Percentiles rank a stretch among this genome's conserved stretches.
Conservation (phyloP, 371 early-diverging fungal genomes). For the Fennellomyces sp. region DNA sequence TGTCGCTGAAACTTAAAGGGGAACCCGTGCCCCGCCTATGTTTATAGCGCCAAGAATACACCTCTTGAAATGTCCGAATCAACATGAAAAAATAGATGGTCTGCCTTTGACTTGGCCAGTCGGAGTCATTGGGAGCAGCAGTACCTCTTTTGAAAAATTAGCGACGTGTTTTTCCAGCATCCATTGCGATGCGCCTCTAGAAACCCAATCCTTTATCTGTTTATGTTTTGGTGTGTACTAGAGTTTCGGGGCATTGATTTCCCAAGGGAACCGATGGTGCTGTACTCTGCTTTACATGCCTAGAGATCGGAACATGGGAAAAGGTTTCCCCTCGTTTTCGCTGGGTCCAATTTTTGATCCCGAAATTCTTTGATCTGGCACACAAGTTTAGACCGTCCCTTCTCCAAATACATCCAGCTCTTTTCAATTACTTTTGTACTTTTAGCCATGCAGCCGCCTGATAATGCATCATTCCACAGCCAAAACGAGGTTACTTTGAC, state of each 20-base stretch:
- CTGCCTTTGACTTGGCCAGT: too few species aligned
- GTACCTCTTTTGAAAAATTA: too few species aligned
- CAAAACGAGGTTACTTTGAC: conserved; percentile 8
- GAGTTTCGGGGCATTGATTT: background rate
- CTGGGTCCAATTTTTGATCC: background rate
- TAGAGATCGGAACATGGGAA: background rate
- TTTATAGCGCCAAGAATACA: too few species aligned
- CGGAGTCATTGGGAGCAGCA: too few species aligned
- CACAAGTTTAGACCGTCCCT: background rate
- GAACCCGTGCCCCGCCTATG: too few species aligned
- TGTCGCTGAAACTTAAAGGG: background rate
- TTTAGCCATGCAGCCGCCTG: background rate
- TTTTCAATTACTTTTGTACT: background rate
- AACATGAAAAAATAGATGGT: too few species aligned
- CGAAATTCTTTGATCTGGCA: background rate
- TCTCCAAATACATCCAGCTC: background rate
- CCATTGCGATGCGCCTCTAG: too few species aligned
- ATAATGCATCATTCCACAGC: background rate
- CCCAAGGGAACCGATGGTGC: background rate
- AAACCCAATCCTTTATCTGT: too few species aligned
- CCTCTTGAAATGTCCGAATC: too few species aligned
- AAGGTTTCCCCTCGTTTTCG: background rate
- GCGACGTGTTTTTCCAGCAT: too few species aligned
- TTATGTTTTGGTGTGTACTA: background rate
- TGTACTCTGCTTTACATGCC: too few species aligned